Evolutionary conservation across 805 yeast species (phyloP).

Genomic region (Tetrapisispora taiwanensis): DNA sequence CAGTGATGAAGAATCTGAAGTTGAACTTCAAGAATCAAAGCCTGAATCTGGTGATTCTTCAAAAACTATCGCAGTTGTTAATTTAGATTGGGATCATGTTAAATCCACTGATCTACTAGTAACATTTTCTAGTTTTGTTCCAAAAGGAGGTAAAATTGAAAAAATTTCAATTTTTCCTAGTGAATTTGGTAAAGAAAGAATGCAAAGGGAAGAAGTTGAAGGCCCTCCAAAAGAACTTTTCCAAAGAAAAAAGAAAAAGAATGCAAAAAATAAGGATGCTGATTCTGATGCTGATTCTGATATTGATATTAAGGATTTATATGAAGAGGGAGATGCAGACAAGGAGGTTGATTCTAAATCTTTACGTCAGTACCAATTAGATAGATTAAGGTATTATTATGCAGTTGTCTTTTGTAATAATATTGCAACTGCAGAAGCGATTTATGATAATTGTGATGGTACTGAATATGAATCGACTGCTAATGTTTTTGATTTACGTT

Average conservation of each 20-base stretch:
- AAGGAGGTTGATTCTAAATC: constrained; percentile 77
- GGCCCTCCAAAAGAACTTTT: constrained; percentile 90
- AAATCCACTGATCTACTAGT: constrained; percentile 81
- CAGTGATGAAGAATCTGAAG: constrained; percentile 43
- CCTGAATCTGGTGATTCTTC: constrained; percentile 89
- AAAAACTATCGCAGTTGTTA: constrained; percentile 76
- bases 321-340: constrained; percentile 73
- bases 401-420: constrained; percentile 83
- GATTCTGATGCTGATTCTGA: constrained; percentile 38
- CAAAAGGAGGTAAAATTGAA: constrained; percentile 56
- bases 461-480: constrained; percentile 95
- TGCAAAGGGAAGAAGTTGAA: constrained; percentile 79
- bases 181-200: constrained; percentile 84
- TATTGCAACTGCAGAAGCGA: constrained; percentile 55
- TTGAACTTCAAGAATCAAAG: constrained; percentile 44
- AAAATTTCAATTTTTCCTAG: constrained; percentile 75
- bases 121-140: constrained; percentile 77
- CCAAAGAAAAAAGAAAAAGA: constrained; percentile 34
- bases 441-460: constrained; percentile 85
- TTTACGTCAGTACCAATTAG: constrained; percentile 82
- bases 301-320: constrained; percentile 56
- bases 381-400: constrained; percentile 83
- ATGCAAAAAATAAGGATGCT: constrained; percentile 21
- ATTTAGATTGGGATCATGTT: constrained; percentile 96
- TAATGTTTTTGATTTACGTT: constrained; percentile 83